Base-by-base conservation (phyloP, 306 rosid genomes). In the Macrotyloma uniflorum region DNA sequence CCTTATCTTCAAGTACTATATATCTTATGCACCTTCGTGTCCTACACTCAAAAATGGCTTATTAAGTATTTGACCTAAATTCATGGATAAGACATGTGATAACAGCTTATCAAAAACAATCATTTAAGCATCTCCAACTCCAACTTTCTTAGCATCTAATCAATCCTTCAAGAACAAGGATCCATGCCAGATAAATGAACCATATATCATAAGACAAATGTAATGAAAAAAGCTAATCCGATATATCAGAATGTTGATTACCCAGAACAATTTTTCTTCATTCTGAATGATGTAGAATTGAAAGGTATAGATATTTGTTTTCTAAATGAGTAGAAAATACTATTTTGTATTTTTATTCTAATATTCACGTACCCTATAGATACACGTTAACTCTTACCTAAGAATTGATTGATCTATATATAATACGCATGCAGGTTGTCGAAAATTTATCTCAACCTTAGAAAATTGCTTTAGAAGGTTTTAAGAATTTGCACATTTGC, bases 71-170 rank as follows among this genome's bases (percentile, higher is more conserved):
- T 33, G 11, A 57, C 68, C 40, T 24, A 57, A 40, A 73, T 73
- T 73, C 38, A 57, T 35, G 55, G 54, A 16, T 57, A 40, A 23
- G 68, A 23, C 55, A 73, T 69, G 74, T 46, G 28, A 30, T 50
- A 4, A 32, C 9, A 58, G 40, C 23, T 57, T 35, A 33, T 36
- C 20, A 57, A 72, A 33, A 45, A 26, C 22, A 22, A 35, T 72
- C 11, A 12, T 19, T 51, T 72, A 72, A 53, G 66, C 36, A 11
- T 14, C 12, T 59, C 12, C 42, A 18, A n/a, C 26, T 14, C 54
- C 40, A 55, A 55, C 18, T 72, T 72, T 5, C 66, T 72, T 72
- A 55, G 6, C 53, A 54, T 69, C 10, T 46, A 26, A 42, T 42
- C 13, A 23, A 67, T 12, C 13, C 32, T 13, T 42, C 18, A 22